Percentiles rank a stretch among this genome's conserved stretches.
These are phyloP conservation scores for Botryotinia globosa DNA, from an alignment of 2,329 filamentous ascomycete species.

Conservation along the genomic window DNA sequence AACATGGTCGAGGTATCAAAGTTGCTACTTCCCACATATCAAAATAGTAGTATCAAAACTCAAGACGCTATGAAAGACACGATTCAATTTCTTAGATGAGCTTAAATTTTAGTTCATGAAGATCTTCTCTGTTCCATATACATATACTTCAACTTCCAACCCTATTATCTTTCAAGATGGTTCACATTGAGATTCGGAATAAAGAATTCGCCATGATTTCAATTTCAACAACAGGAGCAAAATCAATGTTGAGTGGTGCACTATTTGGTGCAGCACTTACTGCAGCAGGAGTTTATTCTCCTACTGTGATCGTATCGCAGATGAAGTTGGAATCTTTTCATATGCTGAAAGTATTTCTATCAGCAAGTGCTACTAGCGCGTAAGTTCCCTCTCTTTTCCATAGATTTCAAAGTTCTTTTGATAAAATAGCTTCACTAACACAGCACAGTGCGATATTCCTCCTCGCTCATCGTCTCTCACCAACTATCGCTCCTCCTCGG, in stretches of 20 bases:
- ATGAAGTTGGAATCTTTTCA: slow-evolving; percentile 60
- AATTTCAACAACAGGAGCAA: slow-evolving; percentile 11
- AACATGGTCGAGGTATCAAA: slow-evolving; percentile 14
- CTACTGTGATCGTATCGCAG: slow-evolving; percentile 58
- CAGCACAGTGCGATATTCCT: slow-evolving; percentile 41
- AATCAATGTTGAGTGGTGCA: slow-evolving; percentile 43
- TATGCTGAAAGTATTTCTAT: slow-evolving; percentile 64
- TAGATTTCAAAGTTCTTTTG: neutral
- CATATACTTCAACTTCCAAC: neutral
- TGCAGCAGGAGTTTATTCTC: slow-evolving; percentile 58
- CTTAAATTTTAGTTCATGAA: slow-evolving; percentile 10
- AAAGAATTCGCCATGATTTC: slow-evolving; percentile 14
- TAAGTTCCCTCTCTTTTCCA: slow-evolving; percentile 41
- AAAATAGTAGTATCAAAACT: slow-evolving; percentile 2
- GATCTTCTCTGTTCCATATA: neutral
- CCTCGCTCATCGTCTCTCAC: slow-evolving; percentile 27
- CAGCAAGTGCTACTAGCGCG: slow-evolving; percentile 60
- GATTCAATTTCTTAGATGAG: neutral
- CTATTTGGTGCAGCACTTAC: slow-evolving; percentile 61
- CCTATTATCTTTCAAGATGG: neutral
- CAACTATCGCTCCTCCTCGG: slow-evolving; percentile 10
- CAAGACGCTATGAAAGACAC: slow-evolving; percentile 5
- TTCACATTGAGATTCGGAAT: neutral
- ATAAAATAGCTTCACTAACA: neutral
- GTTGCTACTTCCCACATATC: slow-evolving; percentile 1